phyloP scores from a whole-genome alignment of 2,329 filamentous ascomycete genomes.

The Gyromitra esculenta region DNA sequence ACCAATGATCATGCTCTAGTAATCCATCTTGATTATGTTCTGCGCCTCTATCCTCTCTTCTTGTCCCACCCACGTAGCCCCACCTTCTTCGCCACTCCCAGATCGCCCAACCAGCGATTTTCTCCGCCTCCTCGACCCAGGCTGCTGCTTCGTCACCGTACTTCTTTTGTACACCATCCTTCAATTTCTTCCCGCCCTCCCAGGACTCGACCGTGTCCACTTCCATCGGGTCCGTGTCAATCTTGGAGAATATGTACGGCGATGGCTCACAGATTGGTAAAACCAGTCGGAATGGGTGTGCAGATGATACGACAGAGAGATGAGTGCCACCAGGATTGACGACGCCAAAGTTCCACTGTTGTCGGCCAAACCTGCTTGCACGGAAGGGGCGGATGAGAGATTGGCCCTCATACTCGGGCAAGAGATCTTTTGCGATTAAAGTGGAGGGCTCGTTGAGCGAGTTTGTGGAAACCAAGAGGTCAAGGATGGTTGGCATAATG shows the following conservation, averaged over 20 bases:
- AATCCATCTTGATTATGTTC: slow-evolving; percentile 56
- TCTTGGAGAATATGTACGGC: slow-evolving; percentile 60
- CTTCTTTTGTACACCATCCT: slow-evolving; percentile 56
- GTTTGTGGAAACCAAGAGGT: slow-evolving; percentile 62
- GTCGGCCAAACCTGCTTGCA: slow-evolving; percentile 59
- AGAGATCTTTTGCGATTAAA: slow-evolving; percentile 60
- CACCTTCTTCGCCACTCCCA: slow-evolving; percentile 58
- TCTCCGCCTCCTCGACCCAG: slow-evolving; percentile 60
- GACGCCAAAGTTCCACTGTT: slow-evolving; percentile 57
- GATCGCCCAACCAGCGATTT: slow-evolving; percentile 61
- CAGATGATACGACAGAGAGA: slow-evolving; percentile 56
- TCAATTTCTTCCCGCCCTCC: slow-evolving; percentile 59
- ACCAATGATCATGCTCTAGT: slow-evolving; percentile 57
- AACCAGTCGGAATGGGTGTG: slow-evolving; percentile 55
- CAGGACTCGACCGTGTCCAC: slow-evolving; percentile 58
- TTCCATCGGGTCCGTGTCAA: slow-evolving; percentile 60
- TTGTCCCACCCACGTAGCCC: slow-evolving; percentile 55
- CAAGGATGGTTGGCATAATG: slow-evolving; percentile 64
- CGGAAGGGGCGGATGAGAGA: slow-evolving; percentile 63
- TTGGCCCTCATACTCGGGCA: slow-evolving; percentile 64
- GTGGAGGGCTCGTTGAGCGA: slow-evolving; percentile 60
- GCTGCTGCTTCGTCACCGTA: slow-evolving; percentile 59
- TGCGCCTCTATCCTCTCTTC: slow-evolving; percentile 56
- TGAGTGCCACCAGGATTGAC: slow-evolving; percentile 58
- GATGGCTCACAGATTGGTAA: slow-evolving; percentile 57